These are phyloP conservation scores for Penicillium angulare DNA, from an alignment of 495 filamentous ascomycete species.

Conservation along the genomic window DNA sequence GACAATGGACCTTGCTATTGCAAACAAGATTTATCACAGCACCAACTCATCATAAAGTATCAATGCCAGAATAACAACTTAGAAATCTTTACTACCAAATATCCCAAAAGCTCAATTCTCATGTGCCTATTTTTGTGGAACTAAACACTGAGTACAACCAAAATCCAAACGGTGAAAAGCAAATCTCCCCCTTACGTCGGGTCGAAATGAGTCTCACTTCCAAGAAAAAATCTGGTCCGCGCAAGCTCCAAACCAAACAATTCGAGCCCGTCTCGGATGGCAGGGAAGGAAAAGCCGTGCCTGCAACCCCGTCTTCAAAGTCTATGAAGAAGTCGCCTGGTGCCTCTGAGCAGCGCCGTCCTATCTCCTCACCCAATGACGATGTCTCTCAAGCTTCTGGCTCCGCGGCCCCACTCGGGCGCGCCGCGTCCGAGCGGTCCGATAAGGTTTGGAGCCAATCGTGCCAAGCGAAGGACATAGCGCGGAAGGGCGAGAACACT, in stretches of 20 bases:
- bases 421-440: slow-evolving; percentile 25
- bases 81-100: too few relatives aligned
- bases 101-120: too few relatives aligned
- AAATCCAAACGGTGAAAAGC: too few relatives aligned
- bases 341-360: slow-evolving; percentile 32
- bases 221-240: slow-evolving; percentile 20
- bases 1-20: too few relatives aligned
- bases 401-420: slow-evolving; percentile 24
- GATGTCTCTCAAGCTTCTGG: slow-evolving; percentile 30
- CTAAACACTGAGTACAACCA: too few relatives aligned
- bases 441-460: slow-evolving; percentile 18
- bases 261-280: slow-evolving; percentile 25
- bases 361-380: slow-evolving; percentile 24
- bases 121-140: too few relatives aligned
- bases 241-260: slow-evolving; percentile 26
- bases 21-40: too few relatives aligned
- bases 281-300: slow-evolving; percentile 19
- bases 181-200: too few relatives aligned
- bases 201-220: slow-evolving; percentile 28
- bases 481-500: slow-evolving; percentile 21
- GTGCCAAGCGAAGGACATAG: slow-evolving; percentile 23
- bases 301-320: slow-evolving; percentile 27
- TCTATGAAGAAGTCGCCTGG: slow-evolving; percentile 36
- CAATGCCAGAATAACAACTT: too few relatives aligned
- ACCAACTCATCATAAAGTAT: too few relatives aligned